phyloP scores from a whole-genome alignment of 768 basidiomycete genomes.

The Amylocystis lapponica region DNA sequence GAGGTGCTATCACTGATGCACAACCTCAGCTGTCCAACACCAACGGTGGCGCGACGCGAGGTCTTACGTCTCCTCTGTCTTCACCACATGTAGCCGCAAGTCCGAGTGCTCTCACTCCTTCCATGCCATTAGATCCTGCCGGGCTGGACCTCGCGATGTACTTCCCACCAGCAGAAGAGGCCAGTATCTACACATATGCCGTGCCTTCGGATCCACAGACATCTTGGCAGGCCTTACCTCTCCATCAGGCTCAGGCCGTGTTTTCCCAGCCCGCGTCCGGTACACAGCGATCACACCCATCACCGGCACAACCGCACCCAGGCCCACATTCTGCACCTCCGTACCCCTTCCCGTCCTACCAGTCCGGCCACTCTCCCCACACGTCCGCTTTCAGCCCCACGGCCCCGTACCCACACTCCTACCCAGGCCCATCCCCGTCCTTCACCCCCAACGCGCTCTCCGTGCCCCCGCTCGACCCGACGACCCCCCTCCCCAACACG shows the following conservation, averaged over 20 bases:
- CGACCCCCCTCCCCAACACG: slow-evolving; percentile 58
- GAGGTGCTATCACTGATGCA: neutral
- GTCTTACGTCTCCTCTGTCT: neutral
- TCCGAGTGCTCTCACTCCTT: neutral
- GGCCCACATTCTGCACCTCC: neutral
- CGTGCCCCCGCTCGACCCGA: slow-evolving; percentile 60
- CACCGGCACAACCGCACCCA: neutral
- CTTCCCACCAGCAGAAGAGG: slow-evolving; percentile 28
- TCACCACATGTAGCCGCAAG: neutral
- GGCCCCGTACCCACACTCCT: too few relatives aligned
- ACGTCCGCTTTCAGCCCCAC: slow-evolving; percentile 7
- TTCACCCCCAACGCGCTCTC: slow-evolving; percentile 18
- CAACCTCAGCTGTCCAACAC: neutral
- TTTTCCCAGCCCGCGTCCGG: neutral
- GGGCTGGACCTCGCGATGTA: slow-evolving; percentile 25
- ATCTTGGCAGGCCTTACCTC: neutral
- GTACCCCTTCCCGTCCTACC: slow-evolving; percentile 1
- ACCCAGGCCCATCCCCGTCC: slow-evolving; percentile 6
- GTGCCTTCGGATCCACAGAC: slow-evolving; percentile 1
- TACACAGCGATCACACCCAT: neutral
- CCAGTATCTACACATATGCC: slow-evolving; percentile 6
- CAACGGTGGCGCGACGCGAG: neutral
- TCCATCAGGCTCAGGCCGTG: too few relatives aligned
- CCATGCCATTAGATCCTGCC: slow-evolving; percentile 5
- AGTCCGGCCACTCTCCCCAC: slow-evolving; percentile 5